Base-by-base conservation (phyloP, 1,284 basidiomycete genomes). In the Apiotrichum laibachii region DNA sequence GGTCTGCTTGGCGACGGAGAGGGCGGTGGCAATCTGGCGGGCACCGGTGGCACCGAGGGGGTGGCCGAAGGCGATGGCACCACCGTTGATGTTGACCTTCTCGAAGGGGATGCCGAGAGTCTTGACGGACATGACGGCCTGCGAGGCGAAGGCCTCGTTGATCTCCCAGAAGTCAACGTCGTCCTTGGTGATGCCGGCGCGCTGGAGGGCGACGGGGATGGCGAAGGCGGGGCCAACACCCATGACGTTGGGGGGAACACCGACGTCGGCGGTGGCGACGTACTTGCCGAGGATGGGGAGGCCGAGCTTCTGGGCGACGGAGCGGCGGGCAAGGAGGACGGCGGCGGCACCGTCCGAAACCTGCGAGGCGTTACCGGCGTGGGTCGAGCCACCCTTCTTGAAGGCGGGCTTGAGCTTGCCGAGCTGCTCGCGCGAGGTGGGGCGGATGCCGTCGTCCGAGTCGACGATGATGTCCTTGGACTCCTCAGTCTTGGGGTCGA, bases 291-390 rank as follows among this genome's bases (percentile, higher is more conserved):
- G 63, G 72, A 99, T 89, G 49, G 92, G 92, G 42, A 99, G 83
- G 46, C 90, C 89, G 63, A 95, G 87, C 72, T 88, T 88, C 79
- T 89, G 88, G 19, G 95, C 95, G 40, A 88, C 85, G 33, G 88
- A 89, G 57, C 95, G 86, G 61, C 92, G 85, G 39, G 91, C 84
- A 58, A 98, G 86, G 56, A 99, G 80, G 51, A 98, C 93, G 0
- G 94, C 94, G 50, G 94, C 92, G 22, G 95, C 95, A 62, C 95
- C 95, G 72, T 99, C 96, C n/a, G 92, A 93, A 50, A 99, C 86
- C 77, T 97, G 94, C 26, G 89, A 93, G 2, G 93, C 91, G 77
- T 94, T 97, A 50, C 83, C 83, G 50, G 95, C 96, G 73, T 96
- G 92, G 2, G 96, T 97, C 19, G 84, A 80, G n/a, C 96, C 96